A percentile compares a stretch with the other conserved stretches of the same genome.
phyloP scores from a whole-genome alignment of 148 eudicot species.

The Rhododendron griersonianum region DNA sequence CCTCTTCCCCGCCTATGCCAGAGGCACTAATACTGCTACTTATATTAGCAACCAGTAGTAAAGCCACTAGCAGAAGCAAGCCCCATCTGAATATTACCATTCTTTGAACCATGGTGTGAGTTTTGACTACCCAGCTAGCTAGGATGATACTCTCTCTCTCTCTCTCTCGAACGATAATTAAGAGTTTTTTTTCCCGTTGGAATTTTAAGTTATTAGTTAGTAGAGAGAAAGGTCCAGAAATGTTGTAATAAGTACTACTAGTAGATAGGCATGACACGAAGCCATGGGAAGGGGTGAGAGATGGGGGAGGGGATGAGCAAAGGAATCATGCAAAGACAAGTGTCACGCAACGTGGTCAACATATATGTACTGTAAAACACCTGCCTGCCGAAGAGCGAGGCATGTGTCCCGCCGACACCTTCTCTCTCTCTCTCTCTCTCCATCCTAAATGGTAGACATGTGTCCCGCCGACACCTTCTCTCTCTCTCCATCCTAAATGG shows the following conservation, averaged over 20 bases:
- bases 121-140: too few species aligned
- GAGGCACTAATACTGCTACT: not conserved
- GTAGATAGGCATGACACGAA: not conserved
- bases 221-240: too few species aligned
- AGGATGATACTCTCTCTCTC: too few species aligned
- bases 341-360: conserved; percentile 5
- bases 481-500: too few species aligned
- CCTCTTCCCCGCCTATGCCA: not conserved
- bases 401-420: not conserved
- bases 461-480: too few species aligned
- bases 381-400: not conserved
- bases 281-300: not conserved
- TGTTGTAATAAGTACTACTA: too few species aligned
- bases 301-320: not conserved
- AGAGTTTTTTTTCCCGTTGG: too few species aligned
- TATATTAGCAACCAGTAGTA: not conserved
- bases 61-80: not conserved
- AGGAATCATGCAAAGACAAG: not conserved
- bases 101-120: not conserved
- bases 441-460: too few species aligned
- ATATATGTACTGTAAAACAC: not conserved
- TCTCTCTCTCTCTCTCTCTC: too few species aligned
- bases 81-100: not conserved
- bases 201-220: too few species aligned
- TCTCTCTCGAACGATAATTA: too few species aligned